Evolutionary conservation across 345 rosid genomes (phyloP).

Genomic region (Linum lewisii): DNA sequence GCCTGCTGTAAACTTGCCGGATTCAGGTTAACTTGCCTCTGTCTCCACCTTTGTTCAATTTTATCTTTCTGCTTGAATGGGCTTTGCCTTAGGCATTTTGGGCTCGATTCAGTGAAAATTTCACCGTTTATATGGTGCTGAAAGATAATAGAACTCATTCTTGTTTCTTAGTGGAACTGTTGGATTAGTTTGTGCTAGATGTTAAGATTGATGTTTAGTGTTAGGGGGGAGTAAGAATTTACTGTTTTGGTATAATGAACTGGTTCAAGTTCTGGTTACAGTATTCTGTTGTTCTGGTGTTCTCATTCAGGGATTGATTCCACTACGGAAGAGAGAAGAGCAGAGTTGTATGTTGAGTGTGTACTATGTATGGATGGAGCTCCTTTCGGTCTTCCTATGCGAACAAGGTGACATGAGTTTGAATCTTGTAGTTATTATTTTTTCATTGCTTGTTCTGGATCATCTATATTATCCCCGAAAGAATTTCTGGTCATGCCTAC

Average conservation of each 20-base stretch:
- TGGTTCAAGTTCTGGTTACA: neutral
- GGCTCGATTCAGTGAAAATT: too few relatives aligned
- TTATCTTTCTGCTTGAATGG: neutral
- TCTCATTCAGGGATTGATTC: constrained; percentile 31
- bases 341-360: constrained; percentile 77
- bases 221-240: neutral
- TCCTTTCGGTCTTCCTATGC: constrained; percentile 82
- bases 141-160: neutral
- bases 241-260: neutral
- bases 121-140: too few relatives aligned
- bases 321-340: constrained; percentile 43
- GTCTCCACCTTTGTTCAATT: neutral
- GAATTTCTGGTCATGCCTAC: neutral
- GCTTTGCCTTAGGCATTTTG: neutral
- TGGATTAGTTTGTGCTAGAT: neutral
- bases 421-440: neutral
- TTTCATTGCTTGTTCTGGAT: neutral
- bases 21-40: constrained; percentile 32
- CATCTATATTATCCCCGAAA: neutral
- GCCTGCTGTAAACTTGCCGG: constrained; percentile 36
- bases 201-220: neutral
- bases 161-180: neutral
- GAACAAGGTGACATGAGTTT: constrained; percentile 48
- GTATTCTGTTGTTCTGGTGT: neutral
- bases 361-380: constrained; percentile 84